phyloP scores from a whole-genome alignment of 257 asterid species.

The Nicotiana tomentosiformis region DNA sequence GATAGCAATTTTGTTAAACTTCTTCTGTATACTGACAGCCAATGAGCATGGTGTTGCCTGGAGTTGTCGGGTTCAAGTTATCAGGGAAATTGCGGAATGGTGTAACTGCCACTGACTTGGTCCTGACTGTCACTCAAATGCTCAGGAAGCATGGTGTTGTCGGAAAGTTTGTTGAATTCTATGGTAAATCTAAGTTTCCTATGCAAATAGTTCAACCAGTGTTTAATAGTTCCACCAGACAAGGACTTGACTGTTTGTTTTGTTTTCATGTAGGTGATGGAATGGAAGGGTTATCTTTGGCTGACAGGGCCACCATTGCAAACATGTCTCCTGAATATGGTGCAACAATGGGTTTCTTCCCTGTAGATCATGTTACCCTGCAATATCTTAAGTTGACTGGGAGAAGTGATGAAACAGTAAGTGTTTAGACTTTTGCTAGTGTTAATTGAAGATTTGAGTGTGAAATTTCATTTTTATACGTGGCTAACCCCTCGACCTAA shows the following conservation, averaged over 20 bases:
- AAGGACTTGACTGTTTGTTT: conserved; percentile 1
- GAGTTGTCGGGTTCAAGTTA: conserved; percentile 87
- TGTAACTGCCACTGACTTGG: conserved; percentile 90
- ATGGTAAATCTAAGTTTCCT: conserved; percentile 33
- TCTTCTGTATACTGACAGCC: conserved; percentile 48
- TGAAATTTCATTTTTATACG: background rate
- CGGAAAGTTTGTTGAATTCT: conserved; percentile 79
- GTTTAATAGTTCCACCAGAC: background rate
- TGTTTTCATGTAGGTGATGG: conserved; percentile 55
- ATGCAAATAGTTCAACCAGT: background rate
- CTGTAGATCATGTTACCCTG: conserved; percentile 86
- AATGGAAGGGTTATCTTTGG: conserved; percentile 77
- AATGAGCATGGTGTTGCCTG: conserved; percentile 96
- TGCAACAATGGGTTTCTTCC: conserved; percentile 99
- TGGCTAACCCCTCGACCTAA: background rate
- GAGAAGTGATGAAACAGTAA: conserved; percentile 89
- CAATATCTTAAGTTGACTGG: conserved; percentile 86
- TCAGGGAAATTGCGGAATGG: conserved; percentile 78
- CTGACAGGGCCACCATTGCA: conserved; percentile 98
- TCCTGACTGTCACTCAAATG: conserved; percentile 81
- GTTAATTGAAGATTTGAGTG: background rate
- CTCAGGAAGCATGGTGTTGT: conserved; percentile 90
- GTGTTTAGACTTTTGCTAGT: conserved; percentile 15
- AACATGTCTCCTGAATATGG: conserved; percentile 99
- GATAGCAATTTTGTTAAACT: conserved; percentile 10